A percentile compares a stretch with the other conserved stretches of the same genome.
These are phyloP conservation scores for Micractinium conductrix DNA, from an alignment of 139 green algal species.

Conservation along the genomic window DNA sequence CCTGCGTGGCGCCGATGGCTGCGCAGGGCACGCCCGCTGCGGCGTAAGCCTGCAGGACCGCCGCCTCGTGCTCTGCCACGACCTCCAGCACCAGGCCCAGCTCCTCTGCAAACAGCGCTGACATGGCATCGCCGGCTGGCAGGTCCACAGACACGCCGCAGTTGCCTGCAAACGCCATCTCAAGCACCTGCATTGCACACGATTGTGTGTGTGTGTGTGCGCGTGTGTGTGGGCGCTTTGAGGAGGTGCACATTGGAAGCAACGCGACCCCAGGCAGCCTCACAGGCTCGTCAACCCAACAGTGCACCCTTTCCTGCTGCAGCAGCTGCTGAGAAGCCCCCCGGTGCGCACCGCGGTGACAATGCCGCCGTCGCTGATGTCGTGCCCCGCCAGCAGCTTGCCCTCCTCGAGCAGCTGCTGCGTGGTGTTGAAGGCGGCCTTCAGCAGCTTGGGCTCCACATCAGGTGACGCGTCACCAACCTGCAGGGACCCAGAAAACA, in stretches of 20 bases:
- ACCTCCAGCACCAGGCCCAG: constrained; percentile 97
- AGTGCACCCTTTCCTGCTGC: too few relatives aligned
- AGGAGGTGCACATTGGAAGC: too few relatives aligned
- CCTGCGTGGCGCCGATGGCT: constrained; percentile 69
- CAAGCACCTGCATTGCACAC: constrained; percentile 82
- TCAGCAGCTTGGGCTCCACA: constrained; percentile 73
- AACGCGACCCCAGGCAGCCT: too few relatives aligned
- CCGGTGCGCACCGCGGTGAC: constrained; percentile 62
- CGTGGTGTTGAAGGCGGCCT: constrained; percentile 80
- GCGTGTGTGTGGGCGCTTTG: too few relatives aligned
- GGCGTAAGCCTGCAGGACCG: constrained; percentile 73
- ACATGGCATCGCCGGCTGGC: constrained; percentile 51
- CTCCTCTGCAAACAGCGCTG: constrained; percentile 95
- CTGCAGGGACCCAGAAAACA: constrained; percentile 53
- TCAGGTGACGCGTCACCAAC: constrained; percentile 89
- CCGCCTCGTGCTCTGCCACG: constrained; percentile 48
- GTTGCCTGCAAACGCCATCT: constrained; percentile 97
- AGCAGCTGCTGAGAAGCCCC: too few relatives aligned
- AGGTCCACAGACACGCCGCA: constrained; percentile 78
- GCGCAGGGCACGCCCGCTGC: constrained; percentile 69
- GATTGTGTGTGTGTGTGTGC: too few relatives aligned
- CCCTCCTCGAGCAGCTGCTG: constrained; percentile 78
- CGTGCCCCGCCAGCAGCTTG: constrained; percentile 89
- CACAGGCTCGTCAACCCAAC: too few relatives aligned
- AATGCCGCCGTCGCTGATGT: constrained; percentile 95